Conservation (phyloP, 768 basidiomycete genomes). For the Boletus reticuloceps region DNA sequence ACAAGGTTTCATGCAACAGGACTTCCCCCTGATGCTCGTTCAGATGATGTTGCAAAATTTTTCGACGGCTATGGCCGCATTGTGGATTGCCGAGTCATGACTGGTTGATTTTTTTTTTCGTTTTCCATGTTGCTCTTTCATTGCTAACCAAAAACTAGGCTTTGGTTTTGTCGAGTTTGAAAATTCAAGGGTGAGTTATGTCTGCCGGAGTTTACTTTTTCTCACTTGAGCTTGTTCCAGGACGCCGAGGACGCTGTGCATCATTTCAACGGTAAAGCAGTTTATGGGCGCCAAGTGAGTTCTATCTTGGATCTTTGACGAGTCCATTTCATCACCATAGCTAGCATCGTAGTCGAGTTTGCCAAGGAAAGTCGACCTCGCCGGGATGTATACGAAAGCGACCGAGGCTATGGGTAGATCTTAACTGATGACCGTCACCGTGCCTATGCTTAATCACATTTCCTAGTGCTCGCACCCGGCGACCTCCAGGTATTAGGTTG, state of each 20-base stretch:
- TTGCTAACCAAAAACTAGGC: slow-evolving; percentile 44
- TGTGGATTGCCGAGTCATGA: slow-evolving; percentile 92
- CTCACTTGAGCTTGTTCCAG: slow-evolving; percentile 37
- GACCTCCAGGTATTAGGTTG: slow-evolving; percentile 80
- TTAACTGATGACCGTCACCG: neutral
- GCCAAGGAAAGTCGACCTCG: slow-evolving; percentile 90
- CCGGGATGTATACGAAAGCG: slow-evolving; percentile 67
- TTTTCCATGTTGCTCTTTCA: neutral
- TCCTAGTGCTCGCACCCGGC: slow-evolving; percentile 61
- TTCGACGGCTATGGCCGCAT: slow-evolving; percentile 91
- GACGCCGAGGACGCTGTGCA: slow-evolving; percentile 94
- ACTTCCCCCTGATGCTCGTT: slow-evolving; percentile 78
- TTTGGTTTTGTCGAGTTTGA: slow-evolving; percentile 99
- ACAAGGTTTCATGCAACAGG: slow-evolving; percentile 39
- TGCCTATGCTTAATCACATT: slow-evolving; percentile 13
- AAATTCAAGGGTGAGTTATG: slow-evolving; percentile 55
- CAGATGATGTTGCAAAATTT: slow-evolving; percentile 82
- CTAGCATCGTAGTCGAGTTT: slow-evolving; percentile 92
- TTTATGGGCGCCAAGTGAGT: slow-evolving; percentile 80
- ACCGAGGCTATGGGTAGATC: slow-evolving; percentile 54
- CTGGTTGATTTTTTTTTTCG: slow-evolving; percentile 69
- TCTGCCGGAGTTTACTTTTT: neutral
- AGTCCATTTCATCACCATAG: neutral
- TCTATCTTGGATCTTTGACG: neutral
- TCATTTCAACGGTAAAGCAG: slow-evolving; percentile 80